Conservation (phyloP, 2,329 filamentous ascomycete species). For the Raffaelea albimanens region DNA sequence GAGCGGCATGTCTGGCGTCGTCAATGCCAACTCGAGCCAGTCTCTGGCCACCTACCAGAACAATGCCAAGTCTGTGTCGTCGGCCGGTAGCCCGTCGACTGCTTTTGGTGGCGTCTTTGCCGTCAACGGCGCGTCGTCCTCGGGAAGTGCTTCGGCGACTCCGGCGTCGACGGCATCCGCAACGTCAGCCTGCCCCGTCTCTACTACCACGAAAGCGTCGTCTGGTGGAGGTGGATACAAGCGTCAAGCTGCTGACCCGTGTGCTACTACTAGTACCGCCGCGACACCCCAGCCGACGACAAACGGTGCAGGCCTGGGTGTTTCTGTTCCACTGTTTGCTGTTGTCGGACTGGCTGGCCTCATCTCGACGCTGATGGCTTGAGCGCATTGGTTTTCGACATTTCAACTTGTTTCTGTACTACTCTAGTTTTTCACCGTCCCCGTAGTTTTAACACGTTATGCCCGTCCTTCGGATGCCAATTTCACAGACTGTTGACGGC, state of each 20-base stretch:
- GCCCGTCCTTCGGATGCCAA: no score
- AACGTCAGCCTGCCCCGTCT: background rate
- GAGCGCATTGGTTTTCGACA: no score
- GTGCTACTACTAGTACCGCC: background rate
- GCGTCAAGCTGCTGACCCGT: background rate
- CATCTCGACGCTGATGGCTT: background rate
- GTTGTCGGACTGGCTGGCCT: background rate
- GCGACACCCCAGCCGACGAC: background rate
- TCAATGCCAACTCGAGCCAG: conserved; percentile 23
- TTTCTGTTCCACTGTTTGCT: background rate
- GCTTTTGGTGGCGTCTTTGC: conserved; percentile 1
- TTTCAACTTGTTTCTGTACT: no score
- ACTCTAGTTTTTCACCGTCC: no score
- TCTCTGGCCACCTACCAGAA: conserved; percentile 6
- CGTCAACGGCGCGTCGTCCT: background rate
- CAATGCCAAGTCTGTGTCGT: background rate
- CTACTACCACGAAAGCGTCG: background rate
- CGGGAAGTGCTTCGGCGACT: background rate
- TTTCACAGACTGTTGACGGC: no score
- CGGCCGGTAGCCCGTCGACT: background rate
- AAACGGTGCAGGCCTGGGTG: background rate
- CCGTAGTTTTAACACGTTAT: no score
- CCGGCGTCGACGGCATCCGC: background rate
- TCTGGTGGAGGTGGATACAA: background rate
- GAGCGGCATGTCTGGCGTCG: conserved; percentile 33